Evolutionary conservation across 1,284 basidiomycete species (phyloP), one percentile per base, ranked within the genome.

Genomic region (Malassezia slooffiae): DNA sequence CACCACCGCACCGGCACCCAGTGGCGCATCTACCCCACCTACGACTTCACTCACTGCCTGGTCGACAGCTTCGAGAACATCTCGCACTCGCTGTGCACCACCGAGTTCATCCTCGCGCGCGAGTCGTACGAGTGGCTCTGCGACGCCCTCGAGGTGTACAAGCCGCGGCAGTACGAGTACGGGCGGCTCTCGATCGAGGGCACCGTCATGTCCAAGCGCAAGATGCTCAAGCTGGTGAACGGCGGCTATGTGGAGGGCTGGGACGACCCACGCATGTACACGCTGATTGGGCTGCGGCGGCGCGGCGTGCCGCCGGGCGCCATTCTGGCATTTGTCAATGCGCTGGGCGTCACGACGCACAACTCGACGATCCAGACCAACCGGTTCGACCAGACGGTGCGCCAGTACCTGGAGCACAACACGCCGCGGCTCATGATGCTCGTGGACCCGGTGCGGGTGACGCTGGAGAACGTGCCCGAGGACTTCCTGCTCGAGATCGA

Each of bases 91-190:
- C 76, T 99, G 15, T 99, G 93, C 70, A 99, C 93, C 1, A 82
- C 80, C 30, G 93, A 99, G 70, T 99, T 99, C 70, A 82, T 96
- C 57, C 80, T 83, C n/a, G 88, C 90, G 8, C 83, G 93, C 43
- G 85, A 90, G 66, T 93, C 89, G 1, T 97, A 99, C 71, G 93
- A 99, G 65, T 99, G 93, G 93, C 77, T 99, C 12, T 99, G 93
- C 67, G 91, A 99, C 67, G 87, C 85, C 2, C 75, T 97, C 23
- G 83, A 85, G 53, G 83, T 97, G 2, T 99, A 97, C 77, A 95
- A 91, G 71, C 90, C 93, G n/a, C 82, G 82, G 51, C 93, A 99
- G 73, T 91, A 86, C 47, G 93, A 99, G 71, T 97, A 89, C 62
- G 93, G 93, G 22, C 80, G 93, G 41, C 76, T 97, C 45, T 89